phyloP scores from a whole-genome alignment of 768 basidiomycete genomes.

The Naganishia onofrii region DNA sequence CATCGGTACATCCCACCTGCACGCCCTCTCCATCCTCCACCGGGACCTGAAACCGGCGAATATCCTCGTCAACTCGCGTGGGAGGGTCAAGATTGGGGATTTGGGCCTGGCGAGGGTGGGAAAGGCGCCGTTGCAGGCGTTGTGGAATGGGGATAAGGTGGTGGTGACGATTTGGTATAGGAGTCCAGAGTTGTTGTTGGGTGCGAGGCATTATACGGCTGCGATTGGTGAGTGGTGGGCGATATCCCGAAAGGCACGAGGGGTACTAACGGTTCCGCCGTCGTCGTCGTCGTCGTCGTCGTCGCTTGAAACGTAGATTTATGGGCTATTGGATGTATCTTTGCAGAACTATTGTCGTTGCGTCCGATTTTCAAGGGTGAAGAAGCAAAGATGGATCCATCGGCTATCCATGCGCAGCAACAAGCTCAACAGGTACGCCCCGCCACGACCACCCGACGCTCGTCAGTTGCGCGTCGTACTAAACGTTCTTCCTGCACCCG shows the following conservation, averaged over 20 bases:
- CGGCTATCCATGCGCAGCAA: constrained; percentile 33
- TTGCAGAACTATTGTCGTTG: constrained; percentile 88
- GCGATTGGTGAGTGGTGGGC: constrained; percentile 60
- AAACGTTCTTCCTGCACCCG: too few relatives aligned
- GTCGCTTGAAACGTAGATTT: constrained; percentile 59
- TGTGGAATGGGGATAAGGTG: constrained; percentile 93
- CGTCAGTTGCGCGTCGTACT: not conserved
- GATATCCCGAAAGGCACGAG: too few relatives aligned
- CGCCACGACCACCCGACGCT: not conserved
- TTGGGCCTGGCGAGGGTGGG: constrained; percentile 88
- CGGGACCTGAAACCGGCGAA: constrained; percentile 98
- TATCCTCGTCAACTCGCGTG: constrained; percentile 84
- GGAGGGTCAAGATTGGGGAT: constrained; percentile 97
- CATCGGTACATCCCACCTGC: constrained; percentile 90
- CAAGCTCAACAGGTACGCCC: constrained; percentile 12
- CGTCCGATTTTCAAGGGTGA: constrained; percentile 98
- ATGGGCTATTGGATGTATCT: constrained; percentile 97
- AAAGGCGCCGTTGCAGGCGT: constrained; percentile 82
- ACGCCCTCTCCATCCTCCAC: constrained; percentile 90
- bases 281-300: not conserved
- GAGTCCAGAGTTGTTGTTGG: constrained; percentile 90
- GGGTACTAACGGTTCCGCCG: too few relatives aligned
- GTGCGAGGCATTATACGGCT: constrained; percentile 95
- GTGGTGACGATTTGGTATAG: constrained; percentile 99
- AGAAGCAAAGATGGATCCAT: constrained; percentile 83